Evolutionary conservation across 2,329 filamentous ascomycete genomes (phyloP), one percentile per base, ranked within the genome.

Genomic region (Aspergillus quadricinctus): DNA sequence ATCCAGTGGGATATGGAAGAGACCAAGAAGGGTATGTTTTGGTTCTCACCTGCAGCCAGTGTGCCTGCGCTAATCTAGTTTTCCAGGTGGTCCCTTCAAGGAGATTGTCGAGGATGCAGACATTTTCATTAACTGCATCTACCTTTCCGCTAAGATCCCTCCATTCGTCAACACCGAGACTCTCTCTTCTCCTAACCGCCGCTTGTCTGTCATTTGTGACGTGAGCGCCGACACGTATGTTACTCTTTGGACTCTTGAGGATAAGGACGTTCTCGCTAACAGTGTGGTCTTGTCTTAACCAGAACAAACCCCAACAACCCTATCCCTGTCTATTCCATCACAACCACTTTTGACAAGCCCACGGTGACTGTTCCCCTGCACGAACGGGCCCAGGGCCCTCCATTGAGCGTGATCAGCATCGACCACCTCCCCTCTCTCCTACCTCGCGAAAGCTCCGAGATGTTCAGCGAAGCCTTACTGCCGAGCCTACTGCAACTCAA

Each of bases 81-180:
- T 61, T 69, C 48, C 64, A 76, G 71, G 79, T 54, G 90, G 90
- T 1, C 90, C 90, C 9, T 94, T 92, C 75, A 75, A 80, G 60
- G 90, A 94, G 77, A 92, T 95, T 67, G 79, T 86, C 49, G 83
- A 90, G 74, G 66, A 69, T 53, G 66, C 79, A 58, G 86, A 90
- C 67, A 87, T 91, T 69, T 90, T 92, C 71, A 81, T 94, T 73
- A 95, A 94, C 80, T 92, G 88, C 82, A 93, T 96, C 72, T 96
- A 96, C 77, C 85, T 97, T 45, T 85, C 81, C 59, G 80, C 85
- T 64, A 84, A 87, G 71, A 92, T 94, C 64, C 88, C 90, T 27
- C 88, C 88, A 35, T 97, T 97, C 71, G 83, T 96, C 69, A 86
- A 89, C 74, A 70, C 80, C 58, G 83, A 89, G 64, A 86, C 83